Conservation (phyloP, 2,329 filamentous ascomycete genomes). For the Bertia moriformis region DNA sequence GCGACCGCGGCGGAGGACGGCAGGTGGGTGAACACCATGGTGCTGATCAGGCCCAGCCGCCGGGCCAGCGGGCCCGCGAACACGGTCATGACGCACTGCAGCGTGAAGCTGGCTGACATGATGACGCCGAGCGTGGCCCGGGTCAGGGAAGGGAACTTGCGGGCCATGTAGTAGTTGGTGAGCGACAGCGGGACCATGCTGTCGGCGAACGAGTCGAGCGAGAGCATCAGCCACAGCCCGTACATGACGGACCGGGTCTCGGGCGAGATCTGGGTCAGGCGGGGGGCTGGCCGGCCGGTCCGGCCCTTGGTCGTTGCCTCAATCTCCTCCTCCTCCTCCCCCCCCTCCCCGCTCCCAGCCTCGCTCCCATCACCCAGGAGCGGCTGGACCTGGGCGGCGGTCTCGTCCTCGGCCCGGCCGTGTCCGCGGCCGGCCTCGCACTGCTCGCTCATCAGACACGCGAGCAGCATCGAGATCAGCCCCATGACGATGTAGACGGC, state of each 20-base stretch:
- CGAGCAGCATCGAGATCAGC: conserved; percentile 28
- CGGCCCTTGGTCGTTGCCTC: conserved; percentile 9
- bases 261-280: conserved; percentile 44
- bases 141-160: conserved; percentile 34
- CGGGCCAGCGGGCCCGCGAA: conserved; percentile 42
- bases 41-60: conserved; percentile 45
- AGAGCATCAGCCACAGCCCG: conserved; percentile 49
- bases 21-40: conserved; percentile 48
- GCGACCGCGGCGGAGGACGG: conserved; percentile 47
- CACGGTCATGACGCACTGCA: conserved; percentile 34
- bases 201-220: conserved; percentile 49
- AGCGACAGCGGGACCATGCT: conserved; percentile 46
- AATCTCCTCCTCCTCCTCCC: conserved; percentile 7
- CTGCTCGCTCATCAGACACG: conserved; percentile 27
- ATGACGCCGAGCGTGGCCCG: conserved; percentile 47
- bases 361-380: too few species aligned
- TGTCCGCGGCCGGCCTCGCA: conserved; percentile 30
- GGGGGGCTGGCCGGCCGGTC: conserved; percentile 24
- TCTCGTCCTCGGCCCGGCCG: too few species aligned
- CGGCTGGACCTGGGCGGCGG: too few species aligned
- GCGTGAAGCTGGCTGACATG: conserved; percentile 34
- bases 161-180: conserved; percentile 42
- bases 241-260: conserved; percentile 44
- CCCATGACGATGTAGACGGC: conserved; percentile 44
- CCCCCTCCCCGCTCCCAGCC: background rate